Base-by-base conservation (phyloP, 1,284 basidiomycete species). In the Boletus mariae region DNA sequence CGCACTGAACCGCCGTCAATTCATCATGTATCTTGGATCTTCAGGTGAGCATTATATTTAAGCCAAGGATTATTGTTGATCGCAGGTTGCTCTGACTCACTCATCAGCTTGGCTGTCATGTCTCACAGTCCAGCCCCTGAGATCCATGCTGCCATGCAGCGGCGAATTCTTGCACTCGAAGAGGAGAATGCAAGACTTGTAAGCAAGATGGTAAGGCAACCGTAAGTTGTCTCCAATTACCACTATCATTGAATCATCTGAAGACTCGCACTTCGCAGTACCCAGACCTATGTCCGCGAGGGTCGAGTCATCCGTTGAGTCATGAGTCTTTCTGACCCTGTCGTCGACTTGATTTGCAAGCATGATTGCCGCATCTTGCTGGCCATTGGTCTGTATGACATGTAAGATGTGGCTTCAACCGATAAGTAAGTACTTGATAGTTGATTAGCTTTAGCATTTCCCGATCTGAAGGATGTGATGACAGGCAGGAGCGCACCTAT, bases 261-360 rank as follows among this genome's bases (percentile, higher is more conserved):
- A 41, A 1, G 15, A 25, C 5, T 10, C 15, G 10, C 15, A 23
- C 17, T 20, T 11, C 20, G 9, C n/a, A 57, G 51, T 1, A 1
- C 29, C 9, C 45, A 48, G 26, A 47, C 47, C 23, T 47, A 49
- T 15, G 3, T 45, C 1, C 10, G 34, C 4, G 42, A 61, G 37
- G 54, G 60, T 6, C 44, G 44, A 5, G 48, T 11, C 3, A 60
- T 61, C 12, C 12, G 38, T 12, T n/a, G 52, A 34, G 53, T 61
- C 1, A 52, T 61, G 0, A 41, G 35, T 20, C 52, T 61, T 1
- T 5, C 20, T 0, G 45, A 57, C 5, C 47, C 29, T 8, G 13
- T 61, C 7, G 17, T 51, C 0, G 28, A 54, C 6, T 26, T 61
- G 32, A 45, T 59, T 11, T n/a, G 28, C 0, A 44, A 62, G 28